A percentile compares a stretch with the other conserved stretches of the same genome.
phyloP scores from a whole-genome alignment of 257 asterid species.

The Handroanthus guayacan region DNA sequence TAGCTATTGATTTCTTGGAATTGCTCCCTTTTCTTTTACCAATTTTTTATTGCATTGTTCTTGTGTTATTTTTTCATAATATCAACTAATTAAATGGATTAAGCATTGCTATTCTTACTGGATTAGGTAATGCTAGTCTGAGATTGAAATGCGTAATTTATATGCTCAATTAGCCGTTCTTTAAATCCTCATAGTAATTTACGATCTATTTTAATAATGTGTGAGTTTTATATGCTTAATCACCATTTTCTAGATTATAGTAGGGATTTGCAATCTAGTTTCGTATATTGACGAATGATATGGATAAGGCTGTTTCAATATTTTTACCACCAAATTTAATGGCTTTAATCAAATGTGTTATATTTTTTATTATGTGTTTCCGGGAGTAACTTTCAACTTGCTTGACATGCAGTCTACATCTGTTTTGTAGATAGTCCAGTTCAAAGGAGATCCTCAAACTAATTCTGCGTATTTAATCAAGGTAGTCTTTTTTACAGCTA shows the following conservation, averaged over 20 bases:
- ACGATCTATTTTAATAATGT: background rate
- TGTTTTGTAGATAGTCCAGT: constrained; percentile 66
- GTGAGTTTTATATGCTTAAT: background rate
- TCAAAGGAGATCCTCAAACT: constrained; percentile 54
- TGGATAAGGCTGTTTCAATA: background rate
- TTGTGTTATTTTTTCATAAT: background rate
- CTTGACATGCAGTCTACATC: constrained; percentile 63
- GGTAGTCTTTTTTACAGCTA: constrained; percentile 50
- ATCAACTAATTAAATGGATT: background rate
- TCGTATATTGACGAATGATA: background rate
- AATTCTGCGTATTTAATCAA: constrained; percentile 68
- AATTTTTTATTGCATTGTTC: background rate
- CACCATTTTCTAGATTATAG: background rate
- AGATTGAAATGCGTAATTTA: constrained; percentile 21
- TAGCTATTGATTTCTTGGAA: background rate
- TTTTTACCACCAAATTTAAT: background rate
- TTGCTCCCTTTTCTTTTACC: background rate
- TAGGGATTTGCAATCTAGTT: background rate
- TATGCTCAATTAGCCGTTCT: background rate
- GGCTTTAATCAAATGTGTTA: background rate
- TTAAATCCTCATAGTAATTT: background rate
- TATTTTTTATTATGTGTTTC: constrained; percentile 37
- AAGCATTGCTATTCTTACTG: background rate
- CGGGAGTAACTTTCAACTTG: constrained; percentile 50
- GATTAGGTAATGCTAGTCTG: background rate